A percentile compares a stretch with the other conserved stretches of the same genome.
Conservation (phyloP, 768 basidiomycete species). For the Solioccasus polychromus region DNA sequence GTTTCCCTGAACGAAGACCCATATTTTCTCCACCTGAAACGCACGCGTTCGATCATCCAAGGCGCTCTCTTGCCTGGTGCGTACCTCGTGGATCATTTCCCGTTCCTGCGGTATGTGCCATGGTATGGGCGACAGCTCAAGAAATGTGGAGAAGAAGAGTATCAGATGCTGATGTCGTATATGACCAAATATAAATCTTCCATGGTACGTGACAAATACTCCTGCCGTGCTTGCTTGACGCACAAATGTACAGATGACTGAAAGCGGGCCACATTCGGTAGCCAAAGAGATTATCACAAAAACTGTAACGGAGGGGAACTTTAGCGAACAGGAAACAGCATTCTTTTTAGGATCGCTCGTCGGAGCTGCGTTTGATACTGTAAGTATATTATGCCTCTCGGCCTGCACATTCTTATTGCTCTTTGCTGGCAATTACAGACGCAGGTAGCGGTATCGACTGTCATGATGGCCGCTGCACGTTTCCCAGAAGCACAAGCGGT, state of each 20-base stretch:
- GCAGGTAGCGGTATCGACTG: slow-evolving; percentile 24
- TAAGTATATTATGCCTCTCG: slow-evolving; percentile 11
- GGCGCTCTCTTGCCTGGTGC: slow-evolving; percentile 28
- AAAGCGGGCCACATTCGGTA: slow-evolving; percentile 35
- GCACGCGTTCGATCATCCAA: slow-evolving; percentile 13
- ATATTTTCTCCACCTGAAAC: neutral
- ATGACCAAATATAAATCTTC: slow-evolving; percentile 42
- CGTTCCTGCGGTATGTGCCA: slow-evolving; percentile 44
- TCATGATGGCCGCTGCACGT: too few relatives aligned
- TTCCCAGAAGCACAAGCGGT: too few relatives aligned
- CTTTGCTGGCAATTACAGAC: slow-evolving; percentile 16
- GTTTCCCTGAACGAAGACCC: neutral
- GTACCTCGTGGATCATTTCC: slow-evolving; percentile 32
- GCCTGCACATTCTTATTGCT: neutral
- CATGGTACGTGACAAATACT: slow-evolving; percentile 31
- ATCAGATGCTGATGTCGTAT: slow-evolving; percentile 46
- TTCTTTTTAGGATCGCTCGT: slow-evolving; percentile 62
- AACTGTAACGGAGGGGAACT: slow-evolving; percentile 42
- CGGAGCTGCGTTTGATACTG: slow-evolving; percentile 61
- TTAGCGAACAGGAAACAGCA: slow-evolving; percentile 51
- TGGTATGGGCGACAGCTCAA: slow-evolving; percentile 53
- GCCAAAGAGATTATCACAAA: slow-evolving; percentile 52
- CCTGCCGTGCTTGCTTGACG: neutral
- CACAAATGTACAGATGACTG: slow-evolving; percentile 4
- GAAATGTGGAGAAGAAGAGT: slow-evolving; percentile 52